Conservation (phyloP, 805 yeast species). For the Starmerella floris region DNA sequence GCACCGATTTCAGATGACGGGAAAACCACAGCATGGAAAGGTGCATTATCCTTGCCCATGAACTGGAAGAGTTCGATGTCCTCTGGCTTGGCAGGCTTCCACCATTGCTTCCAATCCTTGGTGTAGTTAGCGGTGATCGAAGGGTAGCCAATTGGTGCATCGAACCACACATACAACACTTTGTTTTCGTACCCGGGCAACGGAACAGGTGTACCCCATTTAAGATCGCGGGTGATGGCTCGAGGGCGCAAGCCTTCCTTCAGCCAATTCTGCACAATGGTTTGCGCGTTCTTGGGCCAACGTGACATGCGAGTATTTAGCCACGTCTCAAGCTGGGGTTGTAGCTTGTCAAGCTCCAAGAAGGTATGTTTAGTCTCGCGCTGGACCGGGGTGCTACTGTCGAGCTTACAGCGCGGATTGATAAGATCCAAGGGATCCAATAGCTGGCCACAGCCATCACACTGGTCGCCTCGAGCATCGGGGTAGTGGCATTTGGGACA, state of each 20-base stretch:
- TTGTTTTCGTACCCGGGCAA: constrained; percentile 71
- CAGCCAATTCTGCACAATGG: constrained; percentile 86
- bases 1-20: constrained; percentile 90
- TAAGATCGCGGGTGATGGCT: constrained; percentile 91
- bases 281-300: constrained; percentile 86
- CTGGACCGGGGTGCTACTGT: constrained; percentile 66
- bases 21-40: constrained; percentile 97
- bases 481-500: constrained; percentile 92
- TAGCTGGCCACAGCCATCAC: constrained; percentile 88
- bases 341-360: constrained; percentile 70
- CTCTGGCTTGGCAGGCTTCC: constrained; percentile 67
- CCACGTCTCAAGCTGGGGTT: constrained; percentile 65
- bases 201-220: constrained; percentile 99
- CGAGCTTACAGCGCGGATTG: constrained; percentile 91
- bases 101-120: constrained; percentile 75
- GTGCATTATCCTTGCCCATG: constrained; percentile 99
- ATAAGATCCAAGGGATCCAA: constrained; percentile 87
- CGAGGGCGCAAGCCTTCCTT: constrained; percentile 86
- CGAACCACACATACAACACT: constrained; percentile 97
- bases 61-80: constrained; percentile 82
- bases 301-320: constrained; percentile 57
- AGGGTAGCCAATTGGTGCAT: constrained; percentile 92
- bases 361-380: constrained; percentile 76
- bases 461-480: constrained; percentile 98
- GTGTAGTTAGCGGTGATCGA: constrained; percentile 93